Evolutionary conservation across 768 basidiomycete species (phyloP), one percentile per base, ranked within the genome.

Genomic region (Leccinum rimulosum): DNA sequence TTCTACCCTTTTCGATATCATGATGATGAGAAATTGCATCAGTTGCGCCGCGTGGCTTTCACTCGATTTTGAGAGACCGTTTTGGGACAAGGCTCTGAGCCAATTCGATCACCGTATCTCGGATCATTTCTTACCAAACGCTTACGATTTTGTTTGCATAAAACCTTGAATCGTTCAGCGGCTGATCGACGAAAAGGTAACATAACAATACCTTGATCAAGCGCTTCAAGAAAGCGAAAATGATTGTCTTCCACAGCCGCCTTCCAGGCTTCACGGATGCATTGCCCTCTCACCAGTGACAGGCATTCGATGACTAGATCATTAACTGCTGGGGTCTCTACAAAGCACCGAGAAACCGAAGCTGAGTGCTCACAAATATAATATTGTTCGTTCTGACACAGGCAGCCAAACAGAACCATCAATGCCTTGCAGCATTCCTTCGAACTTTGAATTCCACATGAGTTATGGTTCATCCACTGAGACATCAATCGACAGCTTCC

Each of bases 391-490:
- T 59, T 54, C 51, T 56, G 64, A 25, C 64, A 70, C 30, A 64
- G 22, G 53, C 60, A 57, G 9, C 65, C 64, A 33, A 71, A 71
- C 30, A 73, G 71, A 52, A 65, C 50, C 1, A 71, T 61, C 53
- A 73, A 56, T n/a, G 57, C 60, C 55, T 65, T 71, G 51, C 73
- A 71, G 54, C 69, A 74, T 49, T 73, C 71, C 25, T 31, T 57
- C 17, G 73, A 73, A 50, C 55, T 58, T 54, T 50, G 73, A 50
- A 73, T 65, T 49, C 71, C 69, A 43, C 63, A 66, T 6, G 54
- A 51, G 38, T 73, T 58, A 17, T 27, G 45, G n/a, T 62, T 54
- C 47, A 70, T 66, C 62, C 68, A 73, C 40, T 64, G 63, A 31
- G 57, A 60, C 33, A 72, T 58, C 27, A 64, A 50, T 43, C 12